Evolutionary conservation across 352 stramenopile genomes (phyloP).

Genomic region (Pythium rishiriense): DNA sequence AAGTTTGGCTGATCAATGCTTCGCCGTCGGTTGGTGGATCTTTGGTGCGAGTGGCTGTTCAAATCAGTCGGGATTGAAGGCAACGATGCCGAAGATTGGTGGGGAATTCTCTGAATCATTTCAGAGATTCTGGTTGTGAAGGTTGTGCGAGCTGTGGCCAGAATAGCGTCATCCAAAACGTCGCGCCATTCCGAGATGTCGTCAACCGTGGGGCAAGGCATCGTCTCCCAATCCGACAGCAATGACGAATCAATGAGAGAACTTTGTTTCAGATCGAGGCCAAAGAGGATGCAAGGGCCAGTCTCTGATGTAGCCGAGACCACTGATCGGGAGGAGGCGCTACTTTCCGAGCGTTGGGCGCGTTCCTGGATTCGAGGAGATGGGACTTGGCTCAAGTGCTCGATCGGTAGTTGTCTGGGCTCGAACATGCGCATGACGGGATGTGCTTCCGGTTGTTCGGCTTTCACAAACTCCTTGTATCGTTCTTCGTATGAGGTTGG

Average conservation of each 20-base stretch:
- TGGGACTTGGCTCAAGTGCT: too few relatives aligned
- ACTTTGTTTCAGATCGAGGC: slow-evolving; percentile 10
- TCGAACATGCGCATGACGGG: slow-evolving; percentile 37
- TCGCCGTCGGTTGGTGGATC: slow-evolving; percentile 10
- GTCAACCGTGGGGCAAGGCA: neutral
- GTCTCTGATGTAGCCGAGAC: neutral
- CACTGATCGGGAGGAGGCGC: neutral
- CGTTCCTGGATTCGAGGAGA: neutral
- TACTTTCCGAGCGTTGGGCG: neutral
- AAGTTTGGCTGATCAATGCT: slow-evolving; percentile 20
- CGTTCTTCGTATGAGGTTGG: slow-evolving; percentile 41
- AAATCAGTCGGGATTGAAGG: neutral
- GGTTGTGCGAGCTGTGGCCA: neutral
- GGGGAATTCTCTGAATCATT: neutral
- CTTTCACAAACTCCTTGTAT: slow-evolving; percentile 47
- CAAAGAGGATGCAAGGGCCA: neutral
- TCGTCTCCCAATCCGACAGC: slow-evolving; percentile 16
- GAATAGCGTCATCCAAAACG: neutral
- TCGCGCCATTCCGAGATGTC: slow-evolving; percentile 4
- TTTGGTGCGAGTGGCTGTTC: too few relatives aligned
- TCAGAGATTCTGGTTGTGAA: neutral
- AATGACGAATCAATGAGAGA: slow-evolving; percentile 5
- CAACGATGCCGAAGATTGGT: neutral
- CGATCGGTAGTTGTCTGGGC: neutral
- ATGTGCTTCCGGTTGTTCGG: slow-evolving; percentile 29